phyloP scores from a whole-genome alignment of 306 rosid species.

The Albizia julibrissin region DNA sequence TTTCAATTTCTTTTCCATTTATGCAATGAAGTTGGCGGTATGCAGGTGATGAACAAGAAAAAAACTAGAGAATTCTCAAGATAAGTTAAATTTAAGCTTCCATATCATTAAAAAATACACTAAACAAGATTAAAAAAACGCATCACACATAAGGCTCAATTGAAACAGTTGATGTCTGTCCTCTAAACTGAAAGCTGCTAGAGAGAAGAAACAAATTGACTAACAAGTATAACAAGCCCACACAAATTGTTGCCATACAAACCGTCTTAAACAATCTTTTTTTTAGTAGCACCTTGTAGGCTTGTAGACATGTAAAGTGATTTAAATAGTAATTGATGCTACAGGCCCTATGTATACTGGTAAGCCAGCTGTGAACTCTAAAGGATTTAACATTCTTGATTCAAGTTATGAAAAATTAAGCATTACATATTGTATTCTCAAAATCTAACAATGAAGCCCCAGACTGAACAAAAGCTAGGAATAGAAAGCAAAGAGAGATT shows the following conservation, averaged over 20 bases:
- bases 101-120: not conserved
- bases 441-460: not conserved
- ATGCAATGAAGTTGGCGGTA: not conserved
- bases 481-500: not conserved
- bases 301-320: not conserved
- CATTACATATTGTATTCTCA: not conserved
- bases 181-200: not conserved
- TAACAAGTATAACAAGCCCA: not conserved
- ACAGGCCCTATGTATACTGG: not conserved
- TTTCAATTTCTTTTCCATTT: constrained; percentile 8
- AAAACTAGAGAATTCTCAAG: not conserved
- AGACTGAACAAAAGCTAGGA: not conserved
- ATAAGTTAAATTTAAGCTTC: not conserved
- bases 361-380: not conserved
- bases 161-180: constrained; percentile 4
- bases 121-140: not conserved
- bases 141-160: constrained; percentile 5
- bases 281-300: not conserved
- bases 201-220: not conserved
- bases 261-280: not conserved
- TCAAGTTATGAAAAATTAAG: not conserved
- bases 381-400: not conserved
- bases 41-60: not conserved
- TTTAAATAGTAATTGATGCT: not conserved
- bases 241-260: not conserved